Conservation (phyloP, 495 filamentous ascomycete genomes). For the Extremus antarcticus region DNA sequence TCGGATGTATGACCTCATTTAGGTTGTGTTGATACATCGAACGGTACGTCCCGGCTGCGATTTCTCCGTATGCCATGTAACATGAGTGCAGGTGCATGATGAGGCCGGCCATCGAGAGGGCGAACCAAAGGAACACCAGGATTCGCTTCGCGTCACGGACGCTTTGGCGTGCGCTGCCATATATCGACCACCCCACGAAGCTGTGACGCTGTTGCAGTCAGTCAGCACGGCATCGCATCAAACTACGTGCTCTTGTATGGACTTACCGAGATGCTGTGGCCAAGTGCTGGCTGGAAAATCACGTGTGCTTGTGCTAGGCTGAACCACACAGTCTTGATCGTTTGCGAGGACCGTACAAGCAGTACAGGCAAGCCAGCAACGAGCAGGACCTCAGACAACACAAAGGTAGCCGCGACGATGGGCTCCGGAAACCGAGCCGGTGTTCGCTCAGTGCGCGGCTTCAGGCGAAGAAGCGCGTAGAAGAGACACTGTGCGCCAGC, state of each 20-base stretch:
- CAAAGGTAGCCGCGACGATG: neutral
- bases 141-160: neutral
- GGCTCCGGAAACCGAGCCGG: neutral
- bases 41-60: neutral
- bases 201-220: neutral
- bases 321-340: neutral
- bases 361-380: neutral
- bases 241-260: no score
- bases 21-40: neutral
- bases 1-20: neutral
- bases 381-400: neutral
- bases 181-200: neutral
- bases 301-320: neutral
- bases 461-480: conserved; percentile 3
- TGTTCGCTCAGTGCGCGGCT: neutral
- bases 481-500: conserved; percentile 9
- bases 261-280: neutral
- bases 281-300: neutral
- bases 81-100: neutral
- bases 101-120: neutral
- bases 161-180: neutral
- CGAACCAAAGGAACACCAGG: neutral
- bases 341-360: neutral
- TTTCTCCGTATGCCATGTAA: neutral
- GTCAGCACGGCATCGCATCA: no score